Base-by-base conservation (phyloP, 768 basidiomycete species). In the Mycena rebaudengoi region DNA sequence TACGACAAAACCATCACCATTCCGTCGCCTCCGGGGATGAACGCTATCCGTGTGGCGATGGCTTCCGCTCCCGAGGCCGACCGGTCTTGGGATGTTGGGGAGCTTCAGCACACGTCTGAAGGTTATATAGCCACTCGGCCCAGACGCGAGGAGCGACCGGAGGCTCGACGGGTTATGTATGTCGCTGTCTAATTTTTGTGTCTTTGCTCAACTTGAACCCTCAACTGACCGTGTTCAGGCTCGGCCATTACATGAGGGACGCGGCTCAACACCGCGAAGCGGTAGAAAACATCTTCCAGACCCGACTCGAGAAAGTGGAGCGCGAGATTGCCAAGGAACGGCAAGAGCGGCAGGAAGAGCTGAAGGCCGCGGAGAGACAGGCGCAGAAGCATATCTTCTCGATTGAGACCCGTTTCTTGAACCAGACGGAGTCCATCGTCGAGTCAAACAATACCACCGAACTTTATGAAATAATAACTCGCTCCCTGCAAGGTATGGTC, bases 131-230 rank as follows among this genome's bases (percentile, higher is more conserved):
- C 41, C 13, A 55, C 41, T 21, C 40, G 53, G 0, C 41, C 53
- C 18, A 32, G 41, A 21, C 41, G 41, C 29, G 41, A 44, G 30
- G 41, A 41, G 7, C 39, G 53, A 20, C 53, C 41, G 18, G 40
- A 44, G 41, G 30, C 30, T 13, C 53, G 41, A 16, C 41, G 41
- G 12, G 21, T 16, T 18, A 1, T 55, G 53, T 55, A 33, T n/a
- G n/a, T n/a, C n/a, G n/a, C n/a, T 21, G 41, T 55, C 53, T 14
- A 44, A 33, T 56, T 45, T 45, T 45, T 32, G 32, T 45, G 41
- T 45, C 29, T 56, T 56, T 41, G 53, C 33, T 30, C 53, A n/a
- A n/a, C n/a, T n/a, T n/a, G n/a, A 55, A 44, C 20, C 53, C 41
- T 56, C 29, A 44, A 45, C 43, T 45, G 43, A 44, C 32, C 43